Conservation (phyloP, 176 grass and related monocot genomes). For the Avena insularis region DNA sequence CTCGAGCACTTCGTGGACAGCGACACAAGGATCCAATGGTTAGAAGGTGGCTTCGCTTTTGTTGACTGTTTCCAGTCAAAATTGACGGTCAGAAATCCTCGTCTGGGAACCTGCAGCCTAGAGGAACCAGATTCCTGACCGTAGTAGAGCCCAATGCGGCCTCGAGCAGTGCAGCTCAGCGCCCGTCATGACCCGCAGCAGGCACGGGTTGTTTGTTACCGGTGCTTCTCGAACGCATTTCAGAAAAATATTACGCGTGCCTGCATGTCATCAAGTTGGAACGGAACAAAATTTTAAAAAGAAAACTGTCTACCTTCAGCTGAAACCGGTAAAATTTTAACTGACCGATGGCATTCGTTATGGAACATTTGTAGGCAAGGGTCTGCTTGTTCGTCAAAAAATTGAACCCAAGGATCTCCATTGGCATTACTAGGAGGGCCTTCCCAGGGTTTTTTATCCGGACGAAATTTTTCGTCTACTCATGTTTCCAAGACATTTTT, state of each 20-base stretch:
- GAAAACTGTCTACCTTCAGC: no score
- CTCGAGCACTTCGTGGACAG: neutral
- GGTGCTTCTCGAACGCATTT: neutral
- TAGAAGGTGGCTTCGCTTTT: neutral
- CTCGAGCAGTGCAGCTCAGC: slow-evolving; percentile 10
- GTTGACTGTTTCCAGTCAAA: slow-evolving; percentile 24
- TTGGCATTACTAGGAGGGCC: no score
- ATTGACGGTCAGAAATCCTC: slow-evolving; percentile 10
- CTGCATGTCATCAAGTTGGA: no score
- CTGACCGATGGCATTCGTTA: no score
- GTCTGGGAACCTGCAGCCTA: slow-evolving; percentile 30
- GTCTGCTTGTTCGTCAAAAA: no score
- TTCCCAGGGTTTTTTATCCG: no score
- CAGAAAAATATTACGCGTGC: neutral
- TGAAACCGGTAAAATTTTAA: no score
- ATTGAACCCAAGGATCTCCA: no score
- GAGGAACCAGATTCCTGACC: slow-evolving; percentile 28
- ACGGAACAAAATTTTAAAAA: no score
- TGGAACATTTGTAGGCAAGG: no score
- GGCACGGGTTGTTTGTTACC: neutral
- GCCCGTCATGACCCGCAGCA: neutral
- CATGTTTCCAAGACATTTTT: no score
- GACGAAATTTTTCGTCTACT: no score
- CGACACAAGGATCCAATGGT: slow-evolving; percentile 38
- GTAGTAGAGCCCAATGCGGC: neutral